phyloP scores from a whole-genome alignment of 2,329 filamentous ascomycete species.

The Dendrostoma leiphaemia region DNA sequence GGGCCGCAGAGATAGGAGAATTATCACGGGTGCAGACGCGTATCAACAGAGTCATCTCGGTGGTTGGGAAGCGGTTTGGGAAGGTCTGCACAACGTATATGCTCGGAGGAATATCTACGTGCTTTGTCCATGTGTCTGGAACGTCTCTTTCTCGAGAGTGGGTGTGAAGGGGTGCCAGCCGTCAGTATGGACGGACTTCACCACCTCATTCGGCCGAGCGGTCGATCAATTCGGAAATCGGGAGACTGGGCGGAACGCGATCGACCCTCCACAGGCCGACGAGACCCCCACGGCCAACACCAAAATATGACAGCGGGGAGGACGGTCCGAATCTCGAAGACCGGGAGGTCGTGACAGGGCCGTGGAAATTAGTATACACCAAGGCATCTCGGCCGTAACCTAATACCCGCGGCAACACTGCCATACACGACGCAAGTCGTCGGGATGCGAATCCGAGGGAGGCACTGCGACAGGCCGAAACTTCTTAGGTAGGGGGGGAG shows the following conservation, averaged over 20 bases:
- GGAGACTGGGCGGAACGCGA: background rate
- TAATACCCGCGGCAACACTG: too few relatives aligned
- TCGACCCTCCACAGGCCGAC: background rate
- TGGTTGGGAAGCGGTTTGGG: background rate
- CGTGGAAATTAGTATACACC: too few relatives aligned
- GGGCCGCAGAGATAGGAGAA: background rate
- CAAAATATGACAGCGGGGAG: background rate
- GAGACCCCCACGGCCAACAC: background rate
- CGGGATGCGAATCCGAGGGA: too few relatives aligned
- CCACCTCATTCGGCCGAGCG: background rate
- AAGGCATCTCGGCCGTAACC: too few relatives aligned
- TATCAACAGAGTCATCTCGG: constrained; percentile 3
- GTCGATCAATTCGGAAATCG: constrained; percentile 8
- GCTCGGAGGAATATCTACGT: background rate
- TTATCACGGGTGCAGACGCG: background rate
- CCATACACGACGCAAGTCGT: too few relatives aligned
- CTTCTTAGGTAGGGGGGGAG: too few relatives aligned
- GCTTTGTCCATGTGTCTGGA: background rate
- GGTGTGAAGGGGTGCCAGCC: background rate
- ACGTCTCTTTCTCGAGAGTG: background rate
- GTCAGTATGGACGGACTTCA: background rate
- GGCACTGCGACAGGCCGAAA: too few relatives aligned
- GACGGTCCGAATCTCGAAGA: too few relatives aligned
- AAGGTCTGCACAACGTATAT: background rate
- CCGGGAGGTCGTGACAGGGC: too few relatives aligned